These are phyloP conservation scores for Glonium stellatum DNA, from an alignment of 495 filamentous ascomycete species.

Conservation along the genomic window DNA sequence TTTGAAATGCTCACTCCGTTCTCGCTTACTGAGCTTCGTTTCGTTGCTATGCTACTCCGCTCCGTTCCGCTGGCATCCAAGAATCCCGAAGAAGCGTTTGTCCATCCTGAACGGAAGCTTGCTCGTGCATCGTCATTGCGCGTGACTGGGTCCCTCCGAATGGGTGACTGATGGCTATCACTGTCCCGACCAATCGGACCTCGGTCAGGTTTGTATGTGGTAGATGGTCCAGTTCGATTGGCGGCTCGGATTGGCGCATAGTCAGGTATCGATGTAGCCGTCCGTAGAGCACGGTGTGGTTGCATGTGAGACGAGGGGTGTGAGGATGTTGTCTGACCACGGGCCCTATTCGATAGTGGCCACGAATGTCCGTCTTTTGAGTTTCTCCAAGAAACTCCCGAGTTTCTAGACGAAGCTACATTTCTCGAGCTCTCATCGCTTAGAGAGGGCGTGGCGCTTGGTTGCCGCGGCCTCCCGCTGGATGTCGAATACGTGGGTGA, in stretches of 20 bases:
- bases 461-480: background rate
- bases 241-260: slow-evolving; percentile 4
- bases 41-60: slow-evolving; percentile 73
- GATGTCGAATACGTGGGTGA: background rate
- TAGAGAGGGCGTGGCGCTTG: background rate
- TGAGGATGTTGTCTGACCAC: slow-evolving; percentile 19
- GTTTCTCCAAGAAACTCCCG: background rate
- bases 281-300: slow-evolving; percentile 11
- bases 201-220: slow-evolving; percentile 21
- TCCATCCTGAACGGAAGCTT: slow-evolving; percentile 64
- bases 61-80: slow-evolving; percentile 65
- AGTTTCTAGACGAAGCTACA: background rate
- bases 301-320: background rate
- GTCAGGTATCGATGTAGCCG: slow-evolving; percentile 23
- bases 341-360: slow-evolving; percentile 1
- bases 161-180: slow-evolving; percentile 16
- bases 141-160: slow-evolving; percentile 2
- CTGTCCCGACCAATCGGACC: slow-evolving; percentile 20
- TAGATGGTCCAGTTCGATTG: slow-evolving; percentile 12
- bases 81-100: slow-evolving; percentile 65
- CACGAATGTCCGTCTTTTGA: slow-evolving; percentile 1
- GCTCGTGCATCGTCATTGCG: slow-evolving; percentile 52
- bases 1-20: slow-evolving; percentile 4
- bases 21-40: slow-evolving; percentile 66
- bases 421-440: background rate